A percentile compares a stretch with the other conserved stretches of the same genome.
These are phyloP conservation scores for Heliosperma pusillum DNA, from an alignment of 148 eudicot species.

Conservation along the genomic window DNA sequence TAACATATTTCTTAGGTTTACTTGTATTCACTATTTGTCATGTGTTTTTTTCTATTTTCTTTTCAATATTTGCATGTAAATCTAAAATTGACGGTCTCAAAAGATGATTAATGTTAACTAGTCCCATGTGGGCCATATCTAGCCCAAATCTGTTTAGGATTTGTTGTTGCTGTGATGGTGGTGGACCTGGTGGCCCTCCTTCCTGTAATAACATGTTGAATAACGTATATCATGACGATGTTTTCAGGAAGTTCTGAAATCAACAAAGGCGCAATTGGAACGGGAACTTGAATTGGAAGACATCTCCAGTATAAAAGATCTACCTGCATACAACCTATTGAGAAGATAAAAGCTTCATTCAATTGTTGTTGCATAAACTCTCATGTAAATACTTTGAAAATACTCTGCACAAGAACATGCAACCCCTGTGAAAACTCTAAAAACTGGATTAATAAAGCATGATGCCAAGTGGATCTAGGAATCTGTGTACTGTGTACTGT, in stretches of 20 bases:
- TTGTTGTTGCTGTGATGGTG: background rate
- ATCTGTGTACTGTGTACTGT: too few relatives aligned
- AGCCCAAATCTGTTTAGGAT: background rate
- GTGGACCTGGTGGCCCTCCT: too few relatives aligned
- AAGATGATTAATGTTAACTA: background rate
- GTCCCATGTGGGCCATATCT: background rate
- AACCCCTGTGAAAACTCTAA: background rate
- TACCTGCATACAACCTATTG: conserved; percentile 86
- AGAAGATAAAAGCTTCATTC: conserved; percentile 26
- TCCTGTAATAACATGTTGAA: background rate
- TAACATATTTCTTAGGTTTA: too few relatives aligned
- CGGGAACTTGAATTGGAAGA: conserved; percentile 85
- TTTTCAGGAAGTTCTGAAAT: conserved; percentile 79
- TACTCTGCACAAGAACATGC: conserved; percentile 1
- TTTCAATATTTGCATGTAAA: too few relatives aligned
- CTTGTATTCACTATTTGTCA: too few relatives aligned
- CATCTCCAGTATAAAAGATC: conserved; percentile 53
- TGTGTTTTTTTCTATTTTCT: too few relatives aligned
- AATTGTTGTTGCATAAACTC: background rate
- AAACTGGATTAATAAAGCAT: background rate
- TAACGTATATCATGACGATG: background rate
- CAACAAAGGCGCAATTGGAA: conserved; percentile 79
- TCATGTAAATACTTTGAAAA: conserved; percentile 11
- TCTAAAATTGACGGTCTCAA: background rate
- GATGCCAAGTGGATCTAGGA: background rate